Evolutionary conservation across 139 green algal genomes (phyloP).

Genomic region (Chlamydomonas sphaeroides): DNA sequence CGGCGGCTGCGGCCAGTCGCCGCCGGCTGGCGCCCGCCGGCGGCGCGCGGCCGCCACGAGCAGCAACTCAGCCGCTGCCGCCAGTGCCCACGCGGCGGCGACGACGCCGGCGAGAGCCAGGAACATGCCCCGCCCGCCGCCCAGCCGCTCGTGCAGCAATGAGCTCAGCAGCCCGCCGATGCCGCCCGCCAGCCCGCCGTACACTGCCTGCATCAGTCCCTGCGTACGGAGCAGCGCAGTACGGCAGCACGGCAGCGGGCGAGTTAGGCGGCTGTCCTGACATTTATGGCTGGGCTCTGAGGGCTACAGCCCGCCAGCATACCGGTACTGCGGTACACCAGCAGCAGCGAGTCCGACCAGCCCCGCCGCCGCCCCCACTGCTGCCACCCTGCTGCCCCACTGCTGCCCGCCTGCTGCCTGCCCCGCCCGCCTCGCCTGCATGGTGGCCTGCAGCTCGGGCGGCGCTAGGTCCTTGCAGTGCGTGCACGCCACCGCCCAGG

Average conservation of each 20-base stretch:
- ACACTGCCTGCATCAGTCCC: constrained; percentile 51
- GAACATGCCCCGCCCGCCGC: constrained; percentile 46
- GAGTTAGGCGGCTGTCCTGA: too few species aligned
- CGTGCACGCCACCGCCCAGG: constrained; percentile 39
- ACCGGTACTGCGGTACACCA: too few species aligned
- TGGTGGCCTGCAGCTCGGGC: constrained; percentile 43
- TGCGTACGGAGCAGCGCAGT: neutral
- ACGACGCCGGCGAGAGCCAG: constrained; percentile 4
- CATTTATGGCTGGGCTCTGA: neutral
- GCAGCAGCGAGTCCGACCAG: too few species aligned
- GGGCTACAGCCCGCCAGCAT: neutral
- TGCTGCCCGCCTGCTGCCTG: neutral
- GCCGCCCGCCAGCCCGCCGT: constrained; percentile 45
- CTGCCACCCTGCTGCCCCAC: too few species aligned
- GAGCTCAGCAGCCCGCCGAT: constrained; percentile 50
- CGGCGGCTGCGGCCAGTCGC: too few species aligned
- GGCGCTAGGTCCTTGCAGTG: constrained; percentile 52
- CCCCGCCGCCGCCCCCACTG: too few species aligned
- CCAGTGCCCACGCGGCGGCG: constrained; percentile 19
- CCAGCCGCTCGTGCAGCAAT: constrained; percentile 36
- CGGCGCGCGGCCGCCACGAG: neutral
- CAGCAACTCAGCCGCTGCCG: neutral
- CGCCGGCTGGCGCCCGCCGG: too few species aligned
- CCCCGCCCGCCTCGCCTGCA: constrained; percentile 41
- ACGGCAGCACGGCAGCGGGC: too few species aligned